These are phyloP conservation scores for Sporobolomyces phaffii DNA, from an alignment of 768 basidiomycete genomes.

Conservation along the genomic window DNA sequence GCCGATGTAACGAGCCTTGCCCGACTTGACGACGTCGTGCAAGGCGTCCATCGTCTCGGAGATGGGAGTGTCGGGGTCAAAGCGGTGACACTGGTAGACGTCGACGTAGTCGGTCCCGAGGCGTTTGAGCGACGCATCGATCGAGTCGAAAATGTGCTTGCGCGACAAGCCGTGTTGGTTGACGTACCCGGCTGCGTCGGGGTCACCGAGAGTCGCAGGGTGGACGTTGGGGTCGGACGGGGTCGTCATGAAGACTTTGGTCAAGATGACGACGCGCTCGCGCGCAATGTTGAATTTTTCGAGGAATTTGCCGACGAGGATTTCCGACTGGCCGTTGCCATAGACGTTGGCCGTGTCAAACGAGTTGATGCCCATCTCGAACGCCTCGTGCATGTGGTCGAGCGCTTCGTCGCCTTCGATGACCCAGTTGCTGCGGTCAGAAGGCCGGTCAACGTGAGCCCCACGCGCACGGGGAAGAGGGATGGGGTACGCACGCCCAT, in stretches of 20 bases:
- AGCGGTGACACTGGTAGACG: conserved; percentile 3
- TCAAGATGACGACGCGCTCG: conserved; percentile 69
- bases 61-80: background rate
- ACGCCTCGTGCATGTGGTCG: conserved; percentile 57
- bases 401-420: conserved; percentile 51
- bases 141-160: conserved; percentile 64
- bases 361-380: conserved; percentile 48
- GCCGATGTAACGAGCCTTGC: conserved; percentile 49
- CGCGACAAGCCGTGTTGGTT: conserved; percentile 52
- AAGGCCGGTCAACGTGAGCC: background rate
- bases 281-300: conserved; percentile 63
- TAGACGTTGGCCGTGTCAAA: conserved; percentile 50
- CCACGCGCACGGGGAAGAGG: background rate
- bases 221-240: conserved; percentile 11
- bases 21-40: conserved; percentile 49
- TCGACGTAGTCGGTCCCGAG: conserved; percentile 66
- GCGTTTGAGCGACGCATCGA: conserved; percentile 55
- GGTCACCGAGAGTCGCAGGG: conserved; percentile 11
- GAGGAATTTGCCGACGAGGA: conserved; percentile 66
- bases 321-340: conserved; percentile 62
- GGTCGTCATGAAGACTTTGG: conserved; percentile 51
- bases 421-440: conserved; percentile 28
- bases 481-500: conserved; percentile 13
- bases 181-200: conserved; percentile 50
- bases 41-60: conserved; percentile 49